These are phyloP conservation scores for Wickerhamiella vanderwaltii DNA, from an alignment of 805 yeast genomes.

Conservation along the genomic window DNA sequence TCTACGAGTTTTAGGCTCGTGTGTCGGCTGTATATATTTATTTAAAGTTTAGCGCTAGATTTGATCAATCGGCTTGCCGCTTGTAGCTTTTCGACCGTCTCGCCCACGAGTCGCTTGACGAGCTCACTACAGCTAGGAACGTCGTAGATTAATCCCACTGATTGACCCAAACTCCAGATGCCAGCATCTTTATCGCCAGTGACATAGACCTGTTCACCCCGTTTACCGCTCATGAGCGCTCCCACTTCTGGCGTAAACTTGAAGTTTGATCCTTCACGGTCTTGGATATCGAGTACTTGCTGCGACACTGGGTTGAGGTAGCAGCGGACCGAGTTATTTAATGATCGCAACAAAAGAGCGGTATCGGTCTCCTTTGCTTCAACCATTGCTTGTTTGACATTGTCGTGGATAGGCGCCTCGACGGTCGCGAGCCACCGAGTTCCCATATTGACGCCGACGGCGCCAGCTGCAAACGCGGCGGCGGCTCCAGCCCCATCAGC, in stretches of 20 bases:
- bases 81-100: constrained; percentile 16
- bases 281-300: constrained; percentile 22
- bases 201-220: constrained; percentile 24
- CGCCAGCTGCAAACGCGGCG: constrained; percentile 28
- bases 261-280: constrained; percentile 19
- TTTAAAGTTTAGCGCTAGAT: neutral
- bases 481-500: constrained; percentile 27
- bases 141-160: constrained; percentile 24
- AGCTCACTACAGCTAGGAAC: constrained; percentile 26
- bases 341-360: constrained; percentile 21
- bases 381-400: constrained; percentile 20
- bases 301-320: constrained; percentile 22
- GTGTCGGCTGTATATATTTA: too few relatives aligned
- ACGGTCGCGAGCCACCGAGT: constrained; percentile 26
- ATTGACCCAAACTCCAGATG: constrained; percentile 27
- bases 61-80: constrained; percentile 6
- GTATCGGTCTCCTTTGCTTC: constrained; percentile 24
- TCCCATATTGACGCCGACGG: constrained; percentile 26
- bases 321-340: constrained; percentile 25
- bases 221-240: constrained; percentile 23
- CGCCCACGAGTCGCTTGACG: constrained; percentile 21
- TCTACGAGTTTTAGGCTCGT: neutral
- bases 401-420: constrained; percentile 25
- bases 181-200: constrained; percentile 25
- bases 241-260: constrained; percentile 17